A percentile compares a stretch with the other conserved stretches of the same genome.
Conservation (phyloP, 1,284 basidiomycete species). For the Mycena citricolor region DNA sequence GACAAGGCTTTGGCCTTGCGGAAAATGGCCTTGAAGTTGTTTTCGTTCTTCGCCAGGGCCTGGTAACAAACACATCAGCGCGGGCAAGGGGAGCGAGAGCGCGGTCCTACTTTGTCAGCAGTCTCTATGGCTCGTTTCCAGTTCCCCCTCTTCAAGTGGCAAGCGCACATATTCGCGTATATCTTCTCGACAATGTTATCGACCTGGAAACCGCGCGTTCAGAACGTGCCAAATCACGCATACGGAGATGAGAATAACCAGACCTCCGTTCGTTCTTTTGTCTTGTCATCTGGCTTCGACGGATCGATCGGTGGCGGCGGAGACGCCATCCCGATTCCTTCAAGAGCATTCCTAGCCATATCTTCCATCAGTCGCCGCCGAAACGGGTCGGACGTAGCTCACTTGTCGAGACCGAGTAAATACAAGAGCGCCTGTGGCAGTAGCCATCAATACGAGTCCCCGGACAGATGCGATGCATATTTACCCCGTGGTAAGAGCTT, state of each 20-base stretch:
- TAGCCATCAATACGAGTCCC: constrained; percentile 1
- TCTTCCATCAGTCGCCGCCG: not conserved
- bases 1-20: constrained; percentile 77
- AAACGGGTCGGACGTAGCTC: constrained; percentile 23
- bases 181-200: constrained; percentile 77
- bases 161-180: constrained; percentile 78
- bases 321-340: constrained; percentile 43
- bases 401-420: constrained; percentile 74
- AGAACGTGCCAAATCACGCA: not conserved
- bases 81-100: not conserved
- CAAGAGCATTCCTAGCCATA: constrained; percentile 47
- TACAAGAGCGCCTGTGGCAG: constrained; percentile 62
- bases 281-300: constrained; percentile 37
- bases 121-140: constrained; percentile 75
- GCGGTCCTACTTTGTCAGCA: constrained; percentile 62
- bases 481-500: constrained; percentile 64
- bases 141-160: constrained; percentile 73
- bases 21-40: constrained; percentile 76
- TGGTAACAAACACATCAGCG: constrained; percentile 28
- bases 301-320: constrained; percentile 31
- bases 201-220: no score
- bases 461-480: not conserved
- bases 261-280: constrained; percentile 55
- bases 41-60: constrained; percentile 70
- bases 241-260: constrained; percentile 8